These are phyloP conservation scores for Didymella exigua DNA, from an alignment of 2,329 filamentous ascomycete species.

Conservation along the genomic window DNA sequence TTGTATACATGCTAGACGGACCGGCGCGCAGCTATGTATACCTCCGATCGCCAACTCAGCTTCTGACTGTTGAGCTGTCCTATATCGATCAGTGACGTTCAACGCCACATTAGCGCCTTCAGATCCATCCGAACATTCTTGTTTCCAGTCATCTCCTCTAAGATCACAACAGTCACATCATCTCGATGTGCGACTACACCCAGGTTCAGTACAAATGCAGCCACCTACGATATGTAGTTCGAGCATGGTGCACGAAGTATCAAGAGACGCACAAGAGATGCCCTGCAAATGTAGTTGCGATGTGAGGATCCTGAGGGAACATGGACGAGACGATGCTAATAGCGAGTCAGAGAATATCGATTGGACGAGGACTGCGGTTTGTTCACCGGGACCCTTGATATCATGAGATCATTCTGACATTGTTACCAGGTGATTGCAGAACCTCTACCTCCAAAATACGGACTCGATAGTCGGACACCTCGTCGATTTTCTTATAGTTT, in stretches of 20 bases:
- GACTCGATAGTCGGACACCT: slow-evolving; percentile 13
- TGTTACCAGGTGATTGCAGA: slow-evolving; percentile 44
- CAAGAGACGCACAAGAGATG: slow-evolving; percentile 62
- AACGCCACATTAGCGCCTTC: slow-evolving; percentile 1
- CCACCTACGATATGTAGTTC: slow-evolving; percentile 61
- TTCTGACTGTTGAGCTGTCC: slow-evolving; percentile 12
- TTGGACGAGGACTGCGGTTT: slow-evolving; percentile 56
- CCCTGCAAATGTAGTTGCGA: slow-evolving; percentile 60
- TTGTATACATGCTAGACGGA: slow-evolving; percentile 21
- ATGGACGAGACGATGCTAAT: slow-evolving; percentile 15
- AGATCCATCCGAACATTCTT: neutral
- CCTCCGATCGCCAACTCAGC: slow-evolving; percentile 14
- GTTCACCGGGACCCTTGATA: slow-evolving; percentile 16
- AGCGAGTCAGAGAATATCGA: slow-evolving; percentile 51
- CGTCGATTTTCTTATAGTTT: slow-evolving; percentile 11
- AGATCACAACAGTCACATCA: slow-evolving; percentile 8
- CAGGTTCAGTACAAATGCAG: slow-evolving; percentile 63
- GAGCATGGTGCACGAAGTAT: slow-evolving; percentile 61
- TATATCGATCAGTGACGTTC: slow-evolving; percentile 9
- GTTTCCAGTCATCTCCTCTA: neutral
- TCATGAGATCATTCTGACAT: slow-evolving; percentile 19
- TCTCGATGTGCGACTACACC: slow-evolving; percentile 63
- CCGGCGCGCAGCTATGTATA: slow-evolving; percentile 27
- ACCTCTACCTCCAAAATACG: slow-evolving; percentile 25
- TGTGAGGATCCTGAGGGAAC: slow-evolving; percentile 41